A percentile compares a stretch with the other conserved stretches of the same genome.
phyloP scores from a whole-genome alignment of 106 monocot species.

The Acorus calamus region DNA sequence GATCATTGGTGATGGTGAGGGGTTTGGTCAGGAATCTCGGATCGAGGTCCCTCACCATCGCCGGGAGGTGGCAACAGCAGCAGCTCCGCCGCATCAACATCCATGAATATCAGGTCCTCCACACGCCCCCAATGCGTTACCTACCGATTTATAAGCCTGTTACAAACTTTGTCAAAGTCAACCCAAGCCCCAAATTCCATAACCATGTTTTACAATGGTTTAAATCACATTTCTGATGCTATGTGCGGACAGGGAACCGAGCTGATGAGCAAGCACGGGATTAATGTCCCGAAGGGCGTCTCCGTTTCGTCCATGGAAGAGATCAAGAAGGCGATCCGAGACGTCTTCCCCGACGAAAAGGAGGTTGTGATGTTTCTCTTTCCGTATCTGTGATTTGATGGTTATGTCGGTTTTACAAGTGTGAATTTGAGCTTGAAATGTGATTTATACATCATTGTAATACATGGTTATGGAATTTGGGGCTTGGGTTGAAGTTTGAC shows the following conservation, averaged over 20 bases:
- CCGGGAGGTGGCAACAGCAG: conserved; percentile 81
- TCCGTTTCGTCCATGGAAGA: conserved; percentile 55
- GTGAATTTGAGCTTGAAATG: too few species aligned
- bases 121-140: background rate
- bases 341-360: conserved; percentile 54
- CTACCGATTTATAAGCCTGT: too few species aligned
- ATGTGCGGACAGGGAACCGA: conserved; percentile 53
- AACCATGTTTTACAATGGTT: background rate
- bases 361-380: conserved; percentile 48
- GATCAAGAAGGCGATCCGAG: conserved; percentile 46
- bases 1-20: too few species aligned
- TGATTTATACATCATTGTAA: too few species aligned
- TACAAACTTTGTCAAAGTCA: too few species aligned
- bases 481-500: too few species aligned
- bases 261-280: conserved; percentile 81
- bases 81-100: conserved; percentile 96
- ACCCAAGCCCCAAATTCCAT: too few species aligned
- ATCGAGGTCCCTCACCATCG: conserved; percentile 44
- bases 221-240: background rate
- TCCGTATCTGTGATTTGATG: background rate
- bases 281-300: conserved; percentile 82
- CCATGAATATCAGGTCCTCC: conserved; percentile 92
- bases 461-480: too few species aligned
- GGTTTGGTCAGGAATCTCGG: conserved; percentile 57
- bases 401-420: too few species aligned